A percentile compares a stretch with the other conserved stretches of the same genome.
Conservation (phyloP, 2,329 filamentous ascomycete species). For the Chalaropsis thielavioides region DNA sequence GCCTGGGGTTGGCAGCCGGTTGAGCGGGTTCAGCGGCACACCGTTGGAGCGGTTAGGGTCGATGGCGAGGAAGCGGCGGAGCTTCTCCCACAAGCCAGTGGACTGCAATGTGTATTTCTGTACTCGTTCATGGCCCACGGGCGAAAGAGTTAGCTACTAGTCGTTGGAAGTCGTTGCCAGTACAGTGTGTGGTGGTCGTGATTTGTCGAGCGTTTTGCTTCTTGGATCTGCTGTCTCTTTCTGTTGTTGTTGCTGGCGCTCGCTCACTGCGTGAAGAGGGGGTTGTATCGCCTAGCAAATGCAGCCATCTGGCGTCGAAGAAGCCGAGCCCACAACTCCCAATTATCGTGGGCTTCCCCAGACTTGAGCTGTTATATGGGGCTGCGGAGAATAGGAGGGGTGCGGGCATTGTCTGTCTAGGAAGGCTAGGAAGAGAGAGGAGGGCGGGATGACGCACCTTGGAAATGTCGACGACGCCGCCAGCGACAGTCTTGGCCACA, state of each 20-base stretch:
- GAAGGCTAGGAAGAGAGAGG: not conserved
- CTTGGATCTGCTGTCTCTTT: conserved; percentile 17
- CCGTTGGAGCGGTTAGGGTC: conserved; percentile 83
- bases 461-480: conserved; percentile 37
- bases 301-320: not conserved
- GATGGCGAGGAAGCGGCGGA: conserved; percentile 66
- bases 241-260: no score
- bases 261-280: not conserved
- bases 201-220: conserved; percentile 17
- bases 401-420: not conserved
- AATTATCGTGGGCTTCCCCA: not conserved
- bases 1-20: conserved; percentile 59
- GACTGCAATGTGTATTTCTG: conserved; percentile 97
- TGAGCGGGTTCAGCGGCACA: conserved; percentile 83
- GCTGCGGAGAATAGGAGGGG: not conserved
- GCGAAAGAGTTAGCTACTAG: not conserved
- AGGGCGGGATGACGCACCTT: conserved; percentile 34
- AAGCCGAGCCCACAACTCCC: not conserved
- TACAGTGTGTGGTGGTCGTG: not conserved
- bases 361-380: not conserved
- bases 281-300: not conserved
- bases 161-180: not conserved
- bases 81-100: conserved; percentile 68
- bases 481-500: conserved; percentile 40
- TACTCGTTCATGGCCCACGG: not conserved